Evolutionary conservation across 2,329 filamentous ascomycete species (phyloP), one percentile per base, ranked within the genome.

Genomic region (Chrysosporium queenslandicum): DNA sequence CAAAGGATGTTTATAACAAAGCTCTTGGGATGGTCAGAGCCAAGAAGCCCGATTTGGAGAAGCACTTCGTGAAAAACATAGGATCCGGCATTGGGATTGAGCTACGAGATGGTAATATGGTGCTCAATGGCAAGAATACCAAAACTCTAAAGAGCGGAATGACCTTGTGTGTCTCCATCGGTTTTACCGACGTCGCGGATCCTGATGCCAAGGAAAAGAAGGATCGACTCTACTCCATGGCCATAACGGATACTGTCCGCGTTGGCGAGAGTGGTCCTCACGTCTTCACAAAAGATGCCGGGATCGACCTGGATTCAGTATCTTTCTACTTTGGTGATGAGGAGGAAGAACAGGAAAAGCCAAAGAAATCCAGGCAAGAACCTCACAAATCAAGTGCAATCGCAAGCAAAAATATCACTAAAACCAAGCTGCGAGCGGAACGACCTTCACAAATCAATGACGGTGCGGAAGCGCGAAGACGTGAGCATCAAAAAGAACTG

Each of bases 311-410:
- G 54, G 92, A 97, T 63, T 89, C 89, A 3, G 91, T 91, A 36
- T 95, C 91, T 0, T 98, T 98, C 75, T 97, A 96, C 72, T 98
- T 98, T 76, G 94, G 95, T 65, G 91, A 97, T 60, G 89, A 95
- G 56, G 88, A 94, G 58, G 72, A 64, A 87, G 94, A 59, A 81
- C 9, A 43, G 23, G 87, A 57, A 83, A 88, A 67, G 20, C 86
- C 87, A 29, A 79, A 86, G 8, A 86, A 87, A n/a, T 94, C 92
- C 63, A 76, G 78, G 60, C 94, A 94, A 70, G 83, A 90, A 61
- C 85, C 92, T 61, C 76, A 82, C 0, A 81, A 85, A 40, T 85
- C 92, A 7, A 89, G 87, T 53, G 89, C 90, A 25, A 86, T 96
- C 54, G 89, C 90, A 21, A 86, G 88, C 50, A 94, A 91, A 64